A percentile compares a stretch with the other conserved stretches of the same genome.
Evolutionary conservation across 106 monocot genomes (phyloP).

Genomic region (Allium fistulosum): DNA sequence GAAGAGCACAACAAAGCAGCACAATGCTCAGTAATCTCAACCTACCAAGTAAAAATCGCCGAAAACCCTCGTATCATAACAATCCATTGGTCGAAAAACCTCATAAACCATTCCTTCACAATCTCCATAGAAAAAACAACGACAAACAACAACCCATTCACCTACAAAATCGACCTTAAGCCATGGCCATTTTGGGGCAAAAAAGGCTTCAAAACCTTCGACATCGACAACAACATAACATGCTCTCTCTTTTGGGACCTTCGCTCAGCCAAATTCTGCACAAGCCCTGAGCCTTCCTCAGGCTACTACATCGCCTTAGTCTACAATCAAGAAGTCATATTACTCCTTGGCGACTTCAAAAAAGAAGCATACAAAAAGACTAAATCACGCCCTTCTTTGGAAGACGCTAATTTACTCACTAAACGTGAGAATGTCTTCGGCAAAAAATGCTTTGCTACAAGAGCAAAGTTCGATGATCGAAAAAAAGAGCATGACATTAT

Average conservation of each 20-base stretch:
- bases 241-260: constrained; percentile 69
- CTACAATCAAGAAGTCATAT: constrained; percentile 54
- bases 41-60: constrained; percentile 46
- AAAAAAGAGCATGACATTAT: constrained; percentile 70
- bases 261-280: constrained; percentile 63
- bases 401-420: constrained; percentile 45
- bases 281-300: constrained; percentile 55
- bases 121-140: constrained; percentile 30
- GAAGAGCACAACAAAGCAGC: constrained; percentile 11
- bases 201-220: constrained; percentile 67
- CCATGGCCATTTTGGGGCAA: constrained; percentile 96
- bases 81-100: constrained; percentile 54
- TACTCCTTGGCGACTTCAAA: constrained; percentile 70
- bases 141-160: background rate
- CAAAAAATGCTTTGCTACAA: constrained; percentile 48
- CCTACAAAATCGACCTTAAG: constrained; percentile 75
- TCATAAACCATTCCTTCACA: constrained; percentile 76
- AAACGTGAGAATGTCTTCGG: constrained; percentile 67
- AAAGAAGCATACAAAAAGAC: constrained; percentile 86
- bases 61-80: constrained; percentile 34
- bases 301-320: constrained; percentile 81
- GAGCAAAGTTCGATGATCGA: constrained; percentile 43
- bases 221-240: constrained; percentile 12
- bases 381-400: constrained; percentile 57
- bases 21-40: constrained; percentile 53